These are phyloP conservation scores for Dendrobium catenatum DNA, from an alignment of 106 monocot genomes.

Conservation along the genomic window DNA sequence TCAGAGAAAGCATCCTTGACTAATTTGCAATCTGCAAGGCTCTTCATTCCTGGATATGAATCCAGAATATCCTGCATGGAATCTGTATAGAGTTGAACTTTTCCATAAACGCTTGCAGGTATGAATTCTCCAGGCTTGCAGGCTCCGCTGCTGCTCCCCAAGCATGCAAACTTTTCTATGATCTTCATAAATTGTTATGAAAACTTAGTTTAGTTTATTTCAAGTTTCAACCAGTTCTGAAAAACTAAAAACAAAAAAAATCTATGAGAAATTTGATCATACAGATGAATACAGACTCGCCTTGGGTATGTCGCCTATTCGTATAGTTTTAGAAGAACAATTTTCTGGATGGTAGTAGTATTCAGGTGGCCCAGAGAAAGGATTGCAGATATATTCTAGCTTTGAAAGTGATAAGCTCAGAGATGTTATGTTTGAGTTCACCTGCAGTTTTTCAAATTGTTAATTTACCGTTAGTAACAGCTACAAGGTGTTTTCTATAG, in stretches of 20 bases:
- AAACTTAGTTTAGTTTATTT: not conserved
- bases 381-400: constrained; percentile 69
- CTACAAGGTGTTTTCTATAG: not conserved
- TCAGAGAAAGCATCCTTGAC: constrained; percentile 75
- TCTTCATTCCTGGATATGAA: constrained; percentile 52
- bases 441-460: constrained; percentile 35
- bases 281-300: constrained; percentile 13
- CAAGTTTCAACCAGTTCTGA: too few relatives aligned
- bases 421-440: constrained; percentile 63
- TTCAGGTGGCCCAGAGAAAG: constrained; percentile 77
- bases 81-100: constrained; percentile 32
- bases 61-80: constrained; percentile 66
- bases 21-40: constrained; percentile 48
- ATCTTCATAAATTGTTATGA: constrained; percentile 24
- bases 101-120: constrained; percentile 32
- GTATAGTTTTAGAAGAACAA: constrained; percentile 53
- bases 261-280: not conserved
- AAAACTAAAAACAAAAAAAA: too few relatives aligned
- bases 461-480: not conserved
- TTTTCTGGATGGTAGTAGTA: constrained; percentile 71
- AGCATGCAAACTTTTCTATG: constrained; percentile 54
- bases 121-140: constrained; percentile 45
- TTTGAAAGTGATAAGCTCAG: constrained; percentile 17
- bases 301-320: constrained; percentile 76
- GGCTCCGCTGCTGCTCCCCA: constrained; percentile 11